Percentiles rank a stretch among this genome's conserved stretches.
Conservation (phyloP, 257 asterid species). For the Lithospermum erythrorhizon region DNA sequence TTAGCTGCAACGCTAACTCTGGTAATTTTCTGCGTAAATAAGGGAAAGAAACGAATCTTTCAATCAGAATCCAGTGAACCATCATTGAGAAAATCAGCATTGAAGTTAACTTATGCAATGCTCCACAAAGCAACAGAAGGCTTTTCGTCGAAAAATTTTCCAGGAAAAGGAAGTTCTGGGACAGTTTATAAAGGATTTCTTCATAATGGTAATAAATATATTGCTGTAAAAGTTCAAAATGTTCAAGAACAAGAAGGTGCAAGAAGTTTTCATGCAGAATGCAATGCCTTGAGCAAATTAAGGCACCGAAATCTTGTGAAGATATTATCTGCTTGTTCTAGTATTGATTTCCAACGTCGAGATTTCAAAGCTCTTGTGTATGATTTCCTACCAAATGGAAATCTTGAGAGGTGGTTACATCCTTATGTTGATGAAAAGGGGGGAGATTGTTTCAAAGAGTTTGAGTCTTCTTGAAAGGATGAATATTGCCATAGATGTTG, state of each 20-base stretch:
- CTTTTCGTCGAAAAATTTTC: conserved; percentile 12
- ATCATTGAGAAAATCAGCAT: not conserved
- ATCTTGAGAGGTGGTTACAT: conserved; percentile 3
- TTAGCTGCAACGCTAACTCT: not conserved
- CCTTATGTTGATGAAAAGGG: not conserved
- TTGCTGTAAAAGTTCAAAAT: not conserved
- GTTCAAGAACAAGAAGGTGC: not conserved
- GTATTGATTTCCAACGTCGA: no score
- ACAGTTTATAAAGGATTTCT: conserved; percentile 14
- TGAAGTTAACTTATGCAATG: conserved; percentile 10
- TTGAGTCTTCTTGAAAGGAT: conserved; percentile 1
- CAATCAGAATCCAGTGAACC: not conserved
- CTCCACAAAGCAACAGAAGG: conserved; percentile 22
- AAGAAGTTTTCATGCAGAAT: conserved; percentile 8
- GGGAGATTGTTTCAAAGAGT: no score
- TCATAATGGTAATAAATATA: no score
- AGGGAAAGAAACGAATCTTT: not conserved
- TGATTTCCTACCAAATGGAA: no score
- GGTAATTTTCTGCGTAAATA: not conserved
- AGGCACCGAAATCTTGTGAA: no score
- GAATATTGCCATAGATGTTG: conserved; percentile 8
- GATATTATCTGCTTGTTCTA: no score
- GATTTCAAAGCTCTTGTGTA: no score
- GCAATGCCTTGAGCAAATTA: conserved; percentile 1
- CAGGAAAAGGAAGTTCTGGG: conserved; percentile 21